Evolutionary conservation across 441 rosid genomes (phyloP).

Genomic region (Populus tomentosa): DNA sequence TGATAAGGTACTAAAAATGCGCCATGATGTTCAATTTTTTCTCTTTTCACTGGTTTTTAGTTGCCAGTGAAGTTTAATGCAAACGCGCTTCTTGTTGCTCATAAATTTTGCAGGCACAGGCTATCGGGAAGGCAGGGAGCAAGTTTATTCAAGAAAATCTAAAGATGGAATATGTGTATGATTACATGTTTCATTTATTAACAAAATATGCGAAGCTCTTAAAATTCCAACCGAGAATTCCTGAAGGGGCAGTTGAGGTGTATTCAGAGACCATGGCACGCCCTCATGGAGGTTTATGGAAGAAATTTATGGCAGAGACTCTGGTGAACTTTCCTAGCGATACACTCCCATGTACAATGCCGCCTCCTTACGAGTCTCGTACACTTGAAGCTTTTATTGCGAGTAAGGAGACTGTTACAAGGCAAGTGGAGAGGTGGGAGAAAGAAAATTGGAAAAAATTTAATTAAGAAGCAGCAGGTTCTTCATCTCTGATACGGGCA

Average conservation of each 20-base stretch:
- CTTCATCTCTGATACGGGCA: not conserved
- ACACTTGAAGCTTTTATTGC: slow-evolving; percentile 26
- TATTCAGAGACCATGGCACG: slow-evolving; percentile 62
- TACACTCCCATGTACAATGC: slow-evolving; percentile 49
- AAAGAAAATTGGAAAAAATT: slow-evolving; percentile 28
- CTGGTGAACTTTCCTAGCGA: slow-evolving; percentile 50
- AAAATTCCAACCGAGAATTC: slow-evolving; percentile 48
- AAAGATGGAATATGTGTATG: slow-evolving; percentile 62
- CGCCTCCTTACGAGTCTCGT: slow-evolving; percentile 53
- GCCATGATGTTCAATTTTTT: not conserved
- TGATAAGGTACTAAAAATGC: slow-evolving; percentile 31
- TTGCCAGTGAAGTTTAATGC: not conserved
- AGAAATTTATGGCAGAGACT: slow-evolving; percentile 57
- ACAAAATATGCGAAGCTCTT: slow-evolving; percentile 59
- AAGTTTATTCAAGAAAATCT: slow-evolving; percentile 45
- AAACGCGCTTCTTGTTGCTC: not conserved
- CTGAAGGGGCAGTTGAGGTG: slow-evolving; percentile 36
- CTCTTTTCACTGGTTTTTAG: not conserved
- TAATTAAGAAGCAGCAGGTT: not conserved
- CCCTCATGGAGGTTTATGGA: slow-evolving; percentile 29
- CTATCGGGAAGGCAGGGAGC: slow-evolving; percentile 59
- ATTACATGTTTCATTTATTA: slow-evolving; percentile 75
- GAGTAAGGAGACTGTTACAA: slow-evolving; percentile 26
- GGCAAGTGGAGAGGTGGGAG: slow-evolving; percentile 49
- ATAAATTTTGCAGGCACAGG: slow-evolving; percentile 42